Evolutionary conservation across 2,329 filamentous ascomycete species (phyloP).

Genomic region (Neonectria magnoliae): DNA sequence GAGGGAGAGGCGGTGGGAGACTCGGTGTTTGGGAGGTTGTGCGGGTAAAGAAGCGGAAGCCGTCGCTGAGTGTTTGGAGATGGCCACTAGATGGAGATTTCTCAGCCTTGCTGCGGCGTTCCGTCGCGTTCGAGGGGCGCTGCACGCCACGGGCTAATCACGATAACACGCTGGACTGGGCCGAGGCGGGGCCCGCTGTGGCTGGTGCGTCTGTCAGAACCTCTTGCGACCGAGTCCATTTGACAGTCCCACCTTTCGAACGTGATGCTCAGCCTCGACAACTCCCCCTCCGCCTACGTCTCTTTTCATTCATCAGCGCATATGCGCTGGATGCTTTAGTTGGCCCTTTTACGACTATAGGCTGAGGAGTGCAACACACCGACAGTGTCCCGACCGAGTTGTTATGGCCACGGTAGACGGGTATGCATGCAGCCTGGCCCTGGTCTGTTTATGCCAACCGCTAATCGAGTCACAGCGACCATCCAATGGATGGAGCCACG

Average conservation of each 20-base stretch:
- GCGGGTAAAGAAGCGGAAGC: slow-evolving; percentile 20
- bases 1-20: slow-evolving; percentile 2
- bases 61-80: slow-evolving; percentile 25
- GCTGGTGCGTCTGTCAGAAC: slow-evolving; percentile 24
- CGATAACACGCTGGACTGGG: neutral
- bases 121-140: slow-evolving; percentile 35
- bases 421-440: slow-evolving; percentile 27
- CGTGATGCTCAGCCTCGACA: slow-evolving; percentile 42
- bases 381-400: neutral
- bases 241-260: slow-evolving; percentile 35
- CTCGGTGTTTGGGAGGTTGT: slow-evolving; percentile 7
- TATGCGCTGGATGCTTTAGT: neutral
- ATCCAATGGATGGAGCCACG: slow-evolving; percentile 25
- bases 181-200: slow-evolving; percentile 26
- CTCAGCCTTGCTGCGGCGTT: slow-evolving; percentile 57
- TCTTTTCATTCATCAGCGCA: neutral
- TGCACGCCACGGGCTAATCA: slow-evolving; percentile 36
- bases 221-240: slow-evolving; percentile 20
- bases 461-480: slow-evolving; percentile 35
- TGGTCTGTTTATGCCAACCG: slow-evolving; percentile 10
- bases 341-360: neutral
- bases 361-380: neutral
- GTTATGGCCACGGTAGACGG: slow-evolving; percentile 36
- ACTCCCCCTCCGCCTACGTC: slow-evolving; percentile 13
- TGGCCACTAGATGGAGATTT: slow-evolving; percentile 46